Evolutionary conservation across 2,329 filamentous ascomycete species (phyloP).

Genomic region (Apiospora pterosperma): DNA sequence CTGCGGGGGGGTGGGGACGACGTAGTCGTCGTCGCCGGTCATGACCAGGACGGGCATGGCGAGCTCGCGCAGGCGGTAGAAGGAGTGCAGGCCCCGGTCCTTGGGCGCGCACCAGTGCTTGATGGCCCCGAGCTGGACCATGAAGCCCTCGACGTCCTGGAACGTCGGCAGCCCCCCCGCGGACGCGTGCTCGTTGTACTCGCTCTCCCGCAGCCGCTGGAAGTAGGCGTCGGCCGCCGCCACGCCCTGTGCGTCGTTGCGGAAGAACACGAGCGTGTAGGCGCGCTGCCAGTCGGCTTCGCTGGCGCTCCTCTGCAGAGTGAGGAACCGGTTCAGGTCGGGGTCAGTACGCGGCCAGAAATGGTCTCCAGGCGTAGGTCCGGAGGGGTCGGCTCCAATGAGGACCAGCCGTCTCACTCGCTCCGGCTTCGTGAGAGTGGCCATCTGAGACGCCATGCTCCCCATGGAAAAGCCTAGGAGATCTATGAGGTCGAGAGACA

Average conservation of each 20-base stretch:
- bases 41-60: conserved; percentile 2
- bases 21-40: not conserved
- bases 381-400: not conserved
- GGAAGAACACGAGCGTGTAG: conserved; percentile 2
- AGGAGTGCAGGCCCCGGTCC: not conserved
- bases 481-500: not conserved
- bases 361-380: not conserved
- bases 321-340: not conserved
- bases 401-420: not conserved
- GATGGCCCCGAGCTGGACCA: not conserved
- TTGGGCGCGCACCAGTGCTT: not conserved
- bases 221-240: conserved; percentile 3
- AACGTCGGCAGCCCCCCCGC: not conserved
- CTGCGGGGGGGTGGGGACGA: not conserved
- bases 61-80: conserved; percentile 1
- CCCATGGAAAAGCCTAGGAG: not conserved
- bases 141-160: conserved; percentile 4
- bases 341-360: conserved; percentile 1
- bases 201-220: conserved; percentile 1
- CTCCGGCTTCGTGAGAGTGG: not conserved
- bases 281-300: not conserved
- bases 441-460: not conserved
- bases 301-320: not conserved
- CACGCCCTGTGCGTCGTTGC: not conserved
- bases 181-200: not conserved